A percentile compares a stretch with the other conserved stretches of the same genome.
Conservation (phyloP, 2,329 filamentous ascomycete species). For the Aspergillus candidus region DNA sequence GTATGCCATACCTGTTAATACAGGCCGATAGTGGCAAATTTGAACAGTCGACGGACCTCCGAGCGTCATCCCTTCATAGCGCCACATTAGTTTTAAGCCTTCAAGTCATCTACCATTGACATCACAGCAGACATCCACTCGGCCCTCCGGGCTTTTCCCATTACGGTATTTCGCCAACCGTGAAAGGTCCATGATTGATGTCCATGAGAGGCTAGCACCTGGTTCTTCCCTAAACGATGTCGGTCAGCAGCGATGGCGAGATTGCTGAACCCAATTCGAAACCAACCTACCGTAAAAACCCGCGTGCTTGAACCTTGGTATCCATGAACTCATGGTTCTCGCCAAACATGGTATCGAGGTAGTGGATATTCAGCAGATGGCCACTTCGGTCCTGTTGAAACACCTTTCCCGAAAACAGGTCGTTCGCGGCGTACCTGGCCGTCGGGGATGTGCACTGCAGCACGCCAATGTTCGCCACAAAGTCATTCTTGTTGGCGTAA, state of each 20-base stretch:
- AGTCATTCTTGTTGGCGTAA: conserved; percentile 2
- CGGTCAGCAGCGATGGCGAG: too few species aligned
- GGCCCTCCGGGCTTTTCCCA: background rate
- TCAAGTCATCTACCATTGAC: too few species aligned
- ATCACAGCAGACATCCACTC: too few species aligned
- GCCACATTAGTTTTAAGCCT: too few species aligned
- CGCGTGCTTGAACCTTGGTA: background rate
- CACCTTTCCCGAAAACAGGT: background rate
- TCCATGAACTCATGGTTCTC: conserved; percentile 1
- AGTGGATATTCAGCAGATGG: conserved; percentile 5
- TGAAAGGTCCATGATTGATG: background rate
- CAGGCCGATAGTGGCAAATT: too few species aligned
- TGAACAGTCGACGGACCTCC: too few species aligned
- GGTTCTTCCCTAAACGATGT: background rate
- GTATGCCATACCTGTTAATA: too few species aligned
- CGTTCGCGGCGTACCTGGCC: background rate
- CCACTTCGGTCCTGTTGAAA: background rate
- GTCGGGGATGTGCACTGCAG: background rate
- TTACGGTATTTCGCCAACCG: background rate
- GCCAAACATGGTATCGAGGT: conserved; percentile 4
- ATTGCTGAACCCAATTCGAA: too few species aligned
- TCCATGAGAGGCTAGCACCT: background rate
- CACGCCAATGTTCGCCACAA: conserved; percentile 3
- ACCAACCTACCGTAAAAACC: too few species aligned
- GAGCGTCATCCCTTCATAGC: too few species aligned